phyloP scores from a whole-genome alignment of 371 early-diverging fungal genomes.

The Encephalitozoon intestinalis region DNA sequence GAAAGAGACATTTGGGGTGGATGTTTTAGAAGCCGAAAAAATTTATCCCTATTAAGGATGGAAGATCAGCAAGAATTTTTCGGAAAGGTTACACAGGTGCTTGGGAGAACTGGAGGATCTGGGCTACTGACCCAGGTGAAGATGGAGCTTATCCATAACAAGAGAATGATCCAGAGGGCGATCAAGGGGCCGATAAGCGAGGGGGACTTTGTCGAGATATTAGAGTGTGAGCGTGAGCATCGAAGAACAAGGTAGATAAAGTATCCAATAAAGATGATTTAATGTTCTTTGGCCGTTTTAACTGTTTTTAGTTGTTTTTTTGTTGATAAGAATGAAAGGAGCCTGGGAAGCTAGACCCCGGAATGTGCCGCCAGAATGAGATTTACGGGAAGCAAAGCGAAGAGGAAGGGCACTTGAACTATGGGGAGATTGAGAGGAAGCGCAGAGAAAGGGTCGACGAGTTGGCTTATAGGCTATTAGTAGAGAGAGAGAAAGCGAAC shows the following conservation, averaged over 20 bases:
- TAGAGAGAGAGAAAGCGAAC: conserved; percentile 3
- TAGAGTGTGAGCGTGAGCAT: conserved; percentile 61
- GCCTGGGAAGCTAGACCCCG: not conserved
- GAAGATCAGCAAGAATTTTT: conserved; percentile 45
- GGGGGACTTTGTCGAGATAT: conserved; percentile 57
- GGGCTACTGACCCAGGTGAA: conserved; percentile 48
- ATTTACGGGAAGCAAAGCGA: too few relatives aligned
- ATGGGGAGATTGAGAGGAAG: conserved; percentile 7
- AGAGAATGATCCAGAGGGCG: conserved; percentile 50
- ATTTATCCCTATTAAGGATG: conserved; percentile 42
- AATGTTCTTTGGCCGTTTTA: conserved; percentile 5
- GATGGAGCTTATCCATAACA: conserved; percentile 43
- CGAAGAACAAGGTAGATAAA: conserved; percentile 53
- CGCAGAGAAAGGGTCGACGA: conserved; percentile 6
- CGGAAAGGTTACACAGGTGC: conserved; percentile 52
- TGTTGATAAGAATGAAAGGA: not conserved
- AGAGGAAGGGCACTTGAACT: not conserved
- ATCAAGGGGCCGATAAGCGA: conserved; percentile 54
- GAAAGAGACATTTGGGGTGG: conserved; percentile 18
- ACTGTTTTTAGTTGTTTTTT: not conserved
- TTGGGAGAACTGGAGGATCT: conserved; percentile 55
- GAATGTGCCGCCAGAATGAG: not conserved
- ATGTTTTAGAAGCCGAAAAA: not conserved
- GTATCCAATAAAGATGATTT: conserved; percentile 25
- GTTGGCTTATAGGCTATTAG: not conserved